These are phyloP conservation scores for Amylostereum chailletii DNA, from an alignment of 1,284 basidiomycete species.

Conservation along the genomic window DNA sequence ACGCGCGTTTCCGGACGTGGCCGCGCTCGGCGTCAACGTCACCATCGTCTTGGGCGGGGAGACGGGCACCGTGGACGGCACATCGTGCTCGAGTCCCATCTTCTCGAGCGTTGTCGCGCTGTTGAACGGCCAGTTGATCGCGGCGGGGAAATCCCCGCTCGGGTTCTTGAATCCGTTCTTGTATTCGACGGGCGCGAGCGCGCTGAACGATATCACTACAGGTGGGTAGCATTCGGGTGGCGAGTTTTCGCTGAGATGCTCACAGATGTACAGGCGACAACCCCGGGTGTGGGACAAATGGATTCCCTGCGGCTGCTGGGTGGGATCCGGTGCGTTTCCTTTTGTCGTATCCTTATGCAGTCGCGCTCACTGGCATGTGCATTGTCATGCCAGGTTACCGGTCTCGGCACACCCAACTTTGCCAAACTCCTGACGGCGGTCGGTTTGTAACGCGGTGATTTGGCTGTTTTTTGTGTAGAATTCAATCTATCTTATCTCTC, in stretches of 20 bases:
- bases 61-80: conserved; percentile 39
- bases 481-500: too few species aligned
- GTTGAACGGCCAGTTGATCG: conserved; percentile 49
- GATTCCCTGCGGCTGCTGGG: not conserved
- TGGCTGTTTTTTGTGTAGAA: too few species aligned
- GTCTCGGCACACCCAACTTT: not conserved
- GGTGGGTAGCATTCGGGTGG: not conserved
- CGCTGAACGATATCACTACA: conserved; percentile 5
- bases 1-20: conserved; percentile 29
- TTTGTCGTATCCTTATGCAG: too few species aligned
- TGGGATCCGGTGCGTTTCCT: not conserved
- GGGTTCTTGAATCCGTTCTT: conserved; percentile 58
- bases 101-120: conserved; percentile 49
- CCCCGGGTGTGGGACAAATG: not conserved
- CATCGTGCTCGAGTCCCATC: conserved; percentile 53
- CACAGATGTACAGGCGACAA: conserved; percentile 2
- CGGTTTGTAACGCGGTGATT: conserved; percentile 4
- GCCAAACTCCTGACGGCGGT: conserved; percentile 1
- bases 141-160: conserved; percentile 37
- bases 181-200: conserved; percentile 13
- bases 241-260: not conserved
- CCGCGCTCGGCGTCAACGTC: conserved; percentile 51
- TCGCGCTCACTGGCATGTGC: too few species aligned
- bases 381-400: not conserved
- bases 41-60: conserved; percentile 49